These are phyloP conservation scores for Curvularia verruculosa DNA, from an alignment of 2,329 filamentous ascomycete species.

Conservation along the genomic window DNA sequence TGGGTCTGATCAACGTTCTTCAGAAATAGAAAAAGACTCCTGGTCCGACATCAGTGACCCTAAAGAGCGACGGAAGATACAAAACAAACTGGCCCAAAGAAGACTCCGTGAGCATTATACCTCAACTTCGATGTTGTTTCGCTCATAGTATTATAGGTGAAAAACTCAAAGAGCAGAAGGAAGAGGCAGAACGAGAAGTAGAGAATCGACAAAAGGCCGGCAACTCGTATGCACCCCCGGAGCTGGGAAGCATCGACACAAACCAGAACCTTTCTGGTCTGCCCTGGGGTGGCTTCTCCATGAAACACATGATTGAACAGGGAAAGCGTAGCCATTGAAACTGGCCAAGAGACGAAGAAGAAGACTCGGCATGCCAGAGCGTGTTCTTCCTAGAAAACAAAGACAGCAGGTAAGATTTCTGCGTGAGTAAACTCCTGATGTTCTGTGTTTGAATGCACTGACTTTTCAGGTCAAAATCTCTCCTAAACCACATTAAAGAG, in stretches of 20 bases:
- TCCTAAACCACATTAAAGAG: neutral
- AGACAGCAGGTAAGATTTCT: constrained; percentile 47
- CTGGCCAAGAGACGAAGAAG: constrained; percentile 50
- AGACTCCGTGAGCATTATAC: constrained; percentile 71
- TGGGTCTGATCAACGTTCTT: constrained; percentile 22
- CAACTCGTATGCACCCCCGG: constrained; percentile 67
- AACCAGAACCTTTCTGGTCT: constrained; percentile 67
- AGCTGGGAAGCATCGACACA: constrained; percentile 60
- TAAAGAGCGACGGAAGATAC: constrained; percentile 73
- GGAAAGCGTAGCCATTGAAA: constrained; percentile 55
- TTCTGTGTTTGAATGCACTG: constrained; percentile 25
- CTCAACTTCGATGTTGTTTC: neutral
- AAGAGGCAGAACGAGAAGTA: constrained; percentile 67
- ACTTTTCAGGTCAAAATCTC: constrained; percentile 46
- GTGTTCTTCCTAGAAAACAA: constrained; percentile 30
- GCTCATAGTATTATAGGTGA: constrained; percentile 60
- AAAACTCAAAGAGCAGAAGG: constrained; percentile 70
- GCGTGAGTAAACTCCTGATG: constrained; percentile 33
- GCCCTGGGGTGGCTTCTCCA: constrained; percentile 69
- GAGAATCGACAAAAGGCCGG: constrained; percentile 69
- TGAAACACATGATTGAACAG: constrained; percentile 59
- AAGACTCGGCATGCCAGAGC: constrained; percentile 48
- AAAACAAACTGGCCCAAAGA: constrained; percentile 76
- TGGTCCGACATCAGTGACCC: constrained; percentile 74
- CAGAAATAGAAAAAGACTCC: constrained; percentile 56